phyloP scores from a whole-genome alignment of 1,284 basidiomycete genomes.

The Fistulinella cinereoalba region DNA sequence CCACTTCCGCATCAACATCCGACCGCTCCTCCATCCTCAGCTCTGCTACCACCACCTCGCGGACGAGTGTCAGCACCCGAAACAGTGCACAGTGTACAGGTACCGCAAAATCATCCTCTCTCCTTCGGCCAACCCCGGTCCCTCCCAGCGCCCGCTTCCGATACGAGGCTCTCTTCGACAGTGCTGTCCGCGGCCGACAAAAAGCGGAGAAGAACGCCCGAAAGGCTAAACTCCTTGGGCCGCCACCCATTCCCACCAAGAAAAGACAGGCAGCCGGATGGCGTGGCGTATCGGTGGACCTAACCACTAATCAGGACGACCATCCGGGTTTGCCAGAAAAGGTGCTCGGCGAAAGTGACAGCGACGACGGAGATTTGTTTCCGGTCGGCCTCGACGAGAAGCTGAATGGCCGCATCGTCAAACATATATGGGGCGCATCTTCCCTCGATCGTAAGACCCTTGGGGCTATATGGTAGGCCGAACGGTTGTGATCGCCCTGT shows the following conservation, averaged over 20 bases:
- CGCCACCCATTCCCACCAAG: slow-evolving; percentile 40
- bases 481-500: background rate
- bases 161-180: slow-evolving; percentile 64
- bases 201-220: slow-evolving; percentile 36
- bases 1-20: slow-evolving; percentile 44
- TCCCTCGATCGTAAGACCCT: slow-evolving; percentile 52
- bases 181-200: slow-evolving; percentile 52
- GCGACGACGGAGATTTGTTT: slow-evolving; percentile 29
- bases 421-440: slow-evolving; percentile 62
- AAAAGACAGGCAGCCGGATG: slow-evolving; percentile 63
- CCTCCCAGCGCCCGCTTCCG: slow-evolving; percentile 59
- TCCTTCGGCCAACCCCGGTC: slow-evolving; percentile 59
- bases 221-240: slow-evolving; percentile 34
- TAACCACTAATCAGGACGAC: slow-evolving; percentile 51
- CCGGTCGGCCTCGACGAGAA: slow-evolving; percentile 42
- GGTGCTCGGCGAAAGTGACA: slow-evolving; percentile 28
- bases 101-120: slow-evolving; percentile 21
- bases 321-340: slow-evolving; percentile 20
- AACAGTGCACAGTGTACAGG: slow-evolving; percentile 24
- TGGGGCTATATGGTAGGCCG: slow-evolving; percentile 61
- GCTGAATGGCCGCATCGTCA: slow-evolving; percentile 55
- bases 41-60: slow-evolving; percentile 43
- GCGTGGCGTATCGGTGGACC: slow-evolving; percentile 73
- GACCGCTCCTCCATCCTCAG: slow-evolving; percentile 66
- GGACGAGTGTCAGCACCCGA: slow-evolving; percentile 43